Base-by-base conservation (phyloP, 495 filamentous ascomycete species). In the Trichoderma reesei region DNA sequence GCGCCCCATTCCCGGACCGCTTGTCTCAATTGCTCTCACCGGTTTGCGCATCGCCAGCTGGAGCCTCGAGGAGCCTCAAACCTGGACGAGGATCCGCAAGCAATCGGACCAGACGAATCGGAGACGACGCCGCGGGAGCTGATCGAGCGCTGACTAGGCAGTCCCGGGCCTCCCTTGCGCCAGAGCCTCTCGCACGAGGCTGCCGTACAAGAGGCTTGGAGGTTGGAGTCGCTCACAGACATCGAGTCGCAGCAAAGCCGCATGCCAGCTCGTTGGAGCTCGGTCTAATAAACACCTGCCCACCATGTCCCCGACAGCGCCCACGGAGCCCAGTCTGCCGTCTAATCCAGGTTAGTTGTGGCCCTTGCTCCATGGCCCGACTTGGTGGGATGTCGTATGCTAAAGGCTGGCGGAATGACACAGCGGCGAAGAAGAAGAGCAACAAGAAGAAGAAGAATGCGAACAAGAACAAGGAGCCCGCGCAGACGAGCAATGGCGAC, bases 381-480 rank as follows among this genome's bases (percentile, higher is more conserved):
- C 16, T 13, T 8, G 41, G 39, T 6, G 34, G 59, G 54, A 36
- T 62, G 34, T 60, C 59, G 36, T 8, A 62, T 62, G 69, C 42
- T 34, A 38, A 33, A 44, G 41, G n/a, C 59, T 41, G 39, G 34
- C 39, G 4, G 33, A 39, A 41, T 61, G 41, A 68, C 10, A 60
- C 66, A 83, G 83, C 76, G 72, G 65, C 77, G 62, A 86, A 83
- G 70, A 85, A 86, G 67, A 90, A 88, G 80, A 88, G 83, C 72
- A 85, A 81, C 73, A 89, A 85, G 73, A 90, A 86, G 78, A 90
- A 87, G 74, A 88, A 83, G 74, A 81, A 74, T 54, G 68, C 64
- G 42, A 54, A 72, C 64, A 75, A 73, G 64, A 71, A 74, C 65
- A 85, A 80, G 68, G 64, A 70, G 16, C 69, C 70, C 26, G 71